Evolutionary conservation across 2,329 filamentous ascomycete species (phyloP).

Genomic region (Nothophaeocryptopus gaeumannii): DNA sequence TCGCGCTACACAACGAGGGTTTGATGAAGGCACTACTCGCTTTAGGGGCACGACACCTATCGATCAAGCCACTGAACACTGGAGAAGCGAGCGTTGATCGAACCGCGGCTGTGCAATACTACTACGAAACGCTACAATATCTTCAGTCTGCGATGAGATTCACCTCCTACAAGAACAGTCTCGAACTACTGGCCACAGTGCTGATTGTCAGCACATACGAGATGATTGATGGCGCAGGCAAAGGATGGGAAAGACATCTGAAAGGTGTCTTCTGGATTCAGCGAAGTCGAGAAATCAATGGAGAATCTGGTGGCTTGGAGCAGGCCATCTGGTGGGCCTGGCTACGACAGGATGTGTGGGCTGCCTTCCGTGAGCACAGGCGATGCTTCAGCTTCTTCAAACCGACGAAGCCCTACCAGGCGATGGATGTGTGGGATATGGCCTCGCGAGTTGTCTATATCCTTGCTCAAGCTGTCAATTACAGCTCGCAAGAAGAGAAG

Average conservation of each 20-base stretch:
- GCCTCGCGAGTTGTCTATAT: slow-evolving; percentile 55
- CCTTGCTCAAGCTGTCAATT: slow-evolving; percentile 57
- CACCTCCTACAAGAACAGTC: slow-evolving; percentile 55
- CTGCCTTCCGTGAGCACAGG: slow-evolving; percentile 58
- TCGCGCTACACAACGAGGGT: slow-evolving; percentile 53
- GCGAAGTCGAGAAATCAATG: slow-evolving; percentile 60
- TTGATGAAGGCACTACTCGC: slow-evolving; percentile 59
- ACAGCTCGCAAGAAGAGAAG: slow-evolving; percentile 53
- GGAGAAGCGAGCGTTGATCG: slow-evolving; percentile 31
- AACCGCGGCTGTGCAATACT: slow-evolving; percentile 50
- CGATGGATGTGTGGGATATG: slow-evolving; percentile 54
- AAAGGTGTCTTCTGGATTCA: slow-evolving; percentile 67
- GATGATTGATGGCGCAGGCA: slow-evolving; percentile 60
- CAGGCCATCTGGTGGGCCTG: slow-evolving; percentile 65
- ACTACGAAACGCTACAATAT: slow-evolving; percentile 62
- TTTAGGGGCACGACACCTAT: slow-evolving; percentile 53
- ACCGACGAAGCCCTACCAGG: slow-evolving; percentile 49
- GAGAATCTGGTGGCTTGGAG: slow-evolving; percentile 55
- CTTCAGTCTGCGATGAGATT: slow-evolving; percentile 59
- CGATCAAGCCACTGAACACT: slow-evolving; percentile 35
- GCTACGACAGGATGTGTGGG: slow-evolving; percentile 65
- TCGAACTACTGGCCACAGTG: slow-evolving; percentile 58
- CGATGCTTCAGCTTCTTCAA: slow-evolving; percentile 59
- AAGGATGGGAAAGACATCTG: slow-evolving; percentile 61
- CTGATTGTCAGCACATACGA: slow-evolving; percentile 63